phyloP scores from a whole-genome alignment of 441 rosid species.

The Omphalea diandra region DNA sequence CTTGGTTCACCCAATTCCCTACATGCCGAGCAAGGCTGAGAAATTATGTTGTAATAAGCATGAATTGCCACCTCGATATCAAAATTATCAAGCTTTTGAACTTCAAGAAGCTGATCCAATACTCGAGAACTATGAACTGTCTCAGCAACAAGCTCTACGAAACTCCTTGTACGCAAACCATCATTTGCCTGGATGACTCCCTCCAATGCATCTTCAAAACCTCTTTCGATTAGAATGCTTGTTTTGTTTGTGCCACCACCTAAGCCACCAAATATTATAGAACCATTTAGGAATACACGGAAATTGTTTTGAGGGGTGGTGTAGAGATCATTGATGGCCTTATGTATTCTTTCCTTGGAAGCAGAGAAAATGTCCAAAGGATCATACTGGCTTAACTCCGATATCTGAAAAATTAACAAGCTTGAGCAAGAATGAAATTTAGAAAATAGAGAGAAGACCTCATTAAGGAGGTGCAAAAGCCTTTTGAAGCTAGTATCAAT shows the following conservation, averaged over 20 bases:
- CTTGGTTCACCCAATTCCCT: slow-evolving; percentile 38
- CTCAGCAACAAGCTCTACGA: slow-evolving; percentile 69
- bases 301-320: slow-evolving; percentile 79
- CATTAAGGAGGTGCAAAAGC: not conserved
- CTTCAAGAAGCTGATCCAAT: slow-evolving; percentile 63
- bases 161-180: slow-evolving; percentile 49
- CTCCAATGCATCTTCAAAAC: slow-evolving; percentile 58
- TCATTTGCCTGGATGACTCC: slow-evolving; percentile 52
- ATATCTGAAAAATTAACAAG: slow-evolving; percentile 43
- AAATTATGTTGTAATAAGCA: slow-evolving; percentile 62
- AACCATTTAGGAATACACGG: slow-evolving; percentile 83
- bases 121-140: slow-evolving; percentile 52
- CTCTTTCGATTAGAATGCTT: slow-evolving; percentile 30
- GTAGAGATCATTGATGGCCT: slow-evolving; percentile 72
- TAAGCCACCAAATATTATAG: slow-evolving; percentile 71
- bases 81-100: slow-evolving; percentile 70
- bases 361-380: slow-evolving; percentile 91
- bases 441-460: not conserved
- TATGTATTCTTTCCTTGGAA: slow-evolving; percentile 63
- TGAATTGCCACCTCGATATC: slow-evolving; percentile 95
- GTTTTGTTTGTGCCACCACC: slow-evolving; percentile 63
- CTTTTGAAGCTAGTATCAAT: not conserved
- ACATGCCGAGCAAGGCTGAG: slow-evolving; percentile 66
- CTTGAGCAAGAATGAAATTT: slow-evolving; percentile 15
- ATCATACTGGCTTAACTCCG: slow-evolving; percentile 69